A percentile compares a stretch with the other conserved stretches of the same genome.
Conservation (phyloP, 305 asterid genomes). For the Fraxinus albicans region DNA sequence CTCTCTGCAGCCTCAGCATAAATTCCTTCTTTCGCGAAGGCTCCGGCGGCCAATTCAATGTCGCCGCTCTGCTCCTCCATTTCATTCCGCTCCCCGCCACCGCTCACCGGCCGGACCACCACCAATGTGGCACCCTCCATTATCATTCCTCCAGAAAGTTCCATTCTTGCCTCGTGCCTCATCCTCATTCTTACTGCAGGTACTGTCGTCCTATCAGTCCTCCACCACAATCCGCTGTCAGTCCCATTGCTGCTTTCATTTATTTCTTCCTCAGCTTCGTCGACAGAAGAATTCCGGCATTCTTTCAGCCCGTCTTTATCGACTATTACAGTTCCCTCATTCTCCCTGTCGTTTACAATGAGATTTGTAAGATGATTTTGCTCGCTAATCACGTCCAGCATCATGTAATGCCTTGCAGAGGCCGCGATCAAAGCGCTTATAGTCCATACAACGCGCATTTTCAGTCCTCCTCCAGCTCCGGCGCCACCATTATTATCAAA, state of each 20-base stretch:
- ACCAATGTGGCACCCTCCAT: constrained; percentile 67
- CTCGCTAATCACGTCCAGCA: constrained; percentile 47
- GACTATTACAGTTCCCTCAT: constrained; percentile 51
- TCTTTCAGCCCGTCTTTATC: constrained; percentile 49
- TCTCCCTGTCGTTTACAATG: constrained; percentile 45
- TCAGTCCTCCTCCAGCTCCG: constrained; percentile 38
- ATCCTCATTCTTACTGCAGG: constrained; percentile 66
- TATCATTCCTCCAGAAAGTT: constrained; percentile 42
- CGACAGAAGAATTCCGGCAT: constrained; percentile 5
- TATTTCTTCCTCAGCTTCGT: constrained; percentile 27
- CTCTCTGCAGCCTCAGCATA: constrained; percentile 46
- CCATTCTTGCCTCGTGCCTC: constrained; percentile 53
- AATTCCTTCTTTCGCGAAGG: constrained; percentile 39
- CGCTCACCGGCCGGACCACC: constrained; percentile 45
- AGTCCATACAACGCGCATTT: constrained; percentile 70
- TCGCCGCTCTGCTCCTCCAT: constrained; percentile 45
- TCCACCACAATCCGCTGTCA: constrained; percentile 51
- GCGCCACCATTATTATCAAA: neutral
- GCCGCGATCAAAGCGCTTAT: constrained; percentile 64
- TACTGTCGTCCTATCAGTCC: constrained; percentile 53
- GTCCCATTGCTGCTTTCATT: neutral
- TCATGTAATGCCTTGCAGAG: constrained; percentile 59
- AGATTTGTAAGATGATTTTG: constrained; percentile 40
- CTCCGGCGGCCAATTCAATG: constrained; percentile 40
- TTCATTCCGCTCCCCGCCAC: constrained; percentile 28